phyloP scores from a whole-genome alignment of 1,139 yeast genomes.

The Sugiyamaella novakii region DNA sequence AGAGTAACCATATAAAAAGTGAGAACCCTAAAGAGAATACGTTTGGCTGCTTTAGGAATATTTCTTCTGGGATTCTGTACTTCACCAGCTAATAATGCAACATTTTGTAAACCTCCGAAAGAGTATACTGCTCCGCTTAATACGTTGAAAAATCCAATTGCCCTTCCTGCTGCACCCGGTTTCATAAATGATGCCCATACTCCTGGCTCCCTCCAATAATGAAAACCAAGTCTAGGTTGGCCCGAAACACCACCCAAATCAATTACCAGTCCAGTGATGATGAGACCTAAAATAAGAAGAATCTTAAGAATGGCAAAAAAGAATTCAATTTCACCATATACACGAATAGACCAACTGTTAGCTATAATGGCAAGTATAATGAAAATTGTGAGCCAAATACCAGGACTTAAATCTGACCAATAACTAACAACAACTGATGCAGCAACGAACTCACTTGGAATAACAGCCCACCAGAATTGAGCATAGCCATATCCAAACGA shows the following conservation, averaged over 20 bases:
- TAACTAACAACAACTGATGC: conserved; percentile 69
- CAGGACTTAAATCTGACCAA: conserved; percentile 51
- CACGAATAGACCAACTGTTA: conserved; percentile 67
- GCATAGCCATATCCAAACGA: conserved; percentile 85
- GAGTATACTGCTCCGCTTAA: conserved; percentile 87
- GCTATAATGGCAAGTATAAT: conserved; percentile 56
- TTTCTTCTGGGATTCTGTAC: conserved; percentile 70
- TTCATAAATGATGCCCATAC: conserved; percentile 68
- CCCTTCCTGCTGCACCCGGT: conserved; percentile 23
- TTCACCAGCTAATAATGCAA: conserved; percentile 85
- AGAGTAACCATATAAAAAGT: conserved; percentile 64
- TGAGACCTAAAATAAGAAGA: conserved; percentile 63
- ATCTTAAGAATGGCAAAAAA: conserved; percentile 59
- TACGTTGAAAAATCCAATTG: conserved; percentile 67
- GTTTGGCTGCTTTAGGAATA: conserved; percentile 69
- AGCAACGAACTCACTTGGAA: conserved; percentile 76
- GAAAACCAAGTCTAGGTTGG: conserved; percentile 54
- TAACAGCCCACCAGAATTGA: conserved; percentile 67
- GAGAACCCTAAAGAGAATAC: conserved; percentile 70
- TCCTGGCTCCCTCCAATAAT: conserved; percentile 64
- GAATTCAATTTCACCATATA: conserved; percentile 73
- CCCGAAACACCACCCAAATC: conserved; percentile 68
- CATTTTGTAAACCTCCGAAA: conserved; percentile 79
- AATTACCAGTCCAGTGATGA: conserved; percentile 60
- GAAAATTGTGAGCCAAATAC: conserved; percentile 64